phyloP scores from a whole-genome alignment of 495 filamentous ascomycete species.

The Chaetomium fimeti region DNA sequence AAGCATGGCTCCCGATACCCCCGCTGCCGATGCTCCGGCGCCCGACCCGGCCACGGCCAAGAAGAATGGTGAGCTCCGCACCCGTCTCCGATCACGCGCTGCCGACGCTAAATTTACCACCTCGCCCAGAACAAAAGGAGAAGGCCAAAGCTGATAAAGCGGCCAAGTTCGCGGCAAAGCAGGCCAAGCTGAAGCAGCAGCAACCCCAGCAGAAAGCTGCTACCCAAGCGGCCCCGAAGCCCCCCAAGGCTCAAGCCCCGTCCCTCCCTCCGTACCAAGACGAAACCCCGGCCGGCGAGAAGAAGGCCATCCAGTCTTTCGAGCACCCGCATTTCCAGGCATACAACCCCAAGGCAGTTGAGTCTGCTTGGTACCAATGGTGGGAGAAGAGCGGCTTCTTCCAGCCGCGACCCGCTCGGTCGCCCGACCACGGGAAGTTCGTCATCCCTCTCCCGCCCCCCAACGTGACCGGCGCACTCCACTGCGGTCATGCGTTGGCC shows the following conservation, averaged over 20 bases:
- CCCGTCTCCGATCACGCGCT: constrained; percentile 16
- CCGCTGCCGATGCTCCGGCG: constrained; percentile 20
- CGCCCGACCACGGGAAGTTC: constrained; percentile 63
- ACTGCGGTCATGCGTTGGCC: constrained; percentile 55
- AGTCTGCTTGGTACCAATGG: constrained; percentile 64
- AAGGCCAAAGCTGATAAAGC: constrained; percentile 38
- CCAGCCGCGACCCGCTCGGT: constrained; percentile 58
- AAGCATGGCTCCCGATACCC: constrained; percentile 29
- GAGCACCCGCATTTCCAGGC: constrained; percentile 52
- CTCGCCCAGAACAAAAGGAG: constrained; percentile 30
- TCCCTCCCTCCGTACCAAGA: constrained; percentile 47
- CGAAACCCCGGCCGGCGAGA: constrained; percentile 50
- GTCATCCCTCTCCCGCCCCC: constrained; percentile 71
- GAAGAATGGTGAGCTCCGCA: constrained; percentile 36
- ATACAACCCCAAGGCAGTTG: constrained; percentile 60
- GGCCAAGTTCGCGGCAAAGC: constrained; percentile 41
- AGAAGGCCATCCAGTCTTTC: constrained; percentile 49
- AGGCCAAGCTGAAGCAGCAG: constrained; percentile 30
- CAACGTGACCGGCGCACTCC: constrained; percentile 63
- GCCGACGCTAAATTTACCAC: constrained; percentile 5
- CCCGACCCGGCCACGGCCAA: constrained; percentile 29
- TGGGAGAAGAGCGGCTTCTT: constrained; percentile 70
- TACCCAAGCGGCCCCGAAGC: constrained; percentile 12
- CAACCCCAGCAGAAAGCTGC: constrained; percentile 22
- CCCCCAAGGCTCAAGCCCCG: constrained; percentile 42